Evolutionary conservation across 106 monocot species (phyloP), one percentile per base, ranked within the genome.

Genomic region (Alisma plantagoaquatica): DNA sequence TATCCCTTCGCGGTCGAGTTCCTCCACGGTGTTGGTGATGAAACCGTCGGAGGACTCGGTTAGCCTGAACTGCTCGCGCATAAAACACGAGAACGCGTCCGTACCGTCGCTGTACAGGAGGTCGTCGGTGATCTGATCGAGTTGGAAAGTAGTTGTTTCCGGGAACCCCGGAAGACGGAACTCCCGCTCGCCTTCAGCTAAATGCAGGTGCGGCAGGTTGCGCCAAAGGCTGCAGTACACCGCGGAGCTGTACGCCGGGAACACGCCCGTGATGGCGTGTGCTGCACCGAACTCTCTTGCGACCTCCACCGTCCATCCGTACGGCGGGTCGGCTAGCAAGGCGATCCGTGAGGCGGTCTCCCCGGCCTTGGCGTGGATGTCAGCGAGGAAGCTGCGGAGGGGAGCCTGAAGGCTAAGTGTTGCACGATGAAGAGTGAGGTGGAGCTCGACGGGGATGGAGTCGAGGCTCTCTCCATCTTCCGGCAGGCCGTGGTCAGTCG

Each of bases 381-480:
- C n/a, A n/a, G n/a, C n/a, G n/a, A n/a, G n/a, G n/a, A n/a, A n/a
- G n/a, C n/a, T n/a, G n/a, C 1, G 11, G 42, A 0, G 27, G 41
- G 27, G 55, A 17, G 10, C 10, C 18, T 3, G 33, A 31, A 20
- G 41, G 41, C 12, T 11, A 16, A 41, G 41, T 10, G 41, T 11
- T 0, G 55, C 31, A 7, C 6, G 23, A n/a, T 64, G 59, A 47
- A 77, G 55, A 29, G 15, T n/a, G 29, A 54, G 1, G 35, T 62
- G 22, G 47, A 49, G 65, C 43, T 64, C 43, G 33, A 27, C 1
- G 33, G 58, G 65, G 29, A 83, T 23, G 28, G 28, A 20, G 64
- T 57, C 78, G 6, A 53, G 46, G 60, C 4, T 64, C 57, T 84
- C 78, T 25, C 41, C 10, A 21, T 47, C 27, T 1, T 71, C 56